Evolutionary conservation across 2,329 filamentous ascomycete species (phyloP), one percentile per base, ranked within the genome.

Genomic region (Amauroascus verrucosus): DNA sequence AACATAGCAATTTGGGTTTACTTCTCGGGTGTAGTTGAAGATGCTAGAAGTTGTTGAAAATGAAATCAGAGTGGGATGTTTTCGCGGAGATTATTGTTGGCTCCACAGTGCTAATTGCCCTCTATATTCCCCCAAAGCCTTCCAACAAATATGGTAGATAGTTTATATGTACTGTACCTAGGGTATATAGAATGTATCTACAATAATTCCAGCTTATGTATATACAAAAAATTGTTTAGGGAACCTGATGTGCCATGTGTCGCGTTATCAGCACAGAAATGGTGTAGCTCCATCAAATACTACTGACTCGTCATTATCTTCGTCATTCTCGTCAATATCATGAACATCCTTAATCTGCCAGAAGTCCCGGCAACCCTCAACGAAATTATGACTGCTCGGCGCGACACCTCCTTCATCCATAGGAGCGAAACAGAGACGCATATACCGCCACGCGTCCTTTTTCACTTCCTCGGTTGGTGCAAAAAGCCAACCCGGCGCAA

Each of bases 391-490:
- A 6, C 80, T 82, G 57, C 82, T 80, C 4, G 70, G 68, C 22
- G 76, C 77, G 4, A 95, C 73, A 38, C 85, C 79, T 37, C 84
- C 82, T 52, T 84, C 84, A n/a, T 79, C 75, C 68, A 89, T 84
- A 1, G 89, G 88, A 1, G 88, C 88, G 70, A 95, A 96, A 70
- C 88, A 95, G 33, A 96, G 64, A 13, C 90, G 75, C 66, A 83
- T 82, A 65, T 84, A 91, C 59, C 78, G 78, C 81, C 84, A 90
- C 2, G 81, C 84, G 54, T 75, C 69, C 3, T 74, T 70, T 14
- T 67, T 64, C 35, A 90, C 78, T 59, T 82, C 72, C 0, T 77
- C 70, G 0, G 78, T 84, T 0, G 88, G 79, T 47, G 79, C 79
- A 67, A 95, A 95, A 68, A 91, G 84, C 33, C 67, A 61, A 0